Evolutionary conservation across 306 rosid species (phyloP).

Genomic region (Alnus rubra): DNA sequence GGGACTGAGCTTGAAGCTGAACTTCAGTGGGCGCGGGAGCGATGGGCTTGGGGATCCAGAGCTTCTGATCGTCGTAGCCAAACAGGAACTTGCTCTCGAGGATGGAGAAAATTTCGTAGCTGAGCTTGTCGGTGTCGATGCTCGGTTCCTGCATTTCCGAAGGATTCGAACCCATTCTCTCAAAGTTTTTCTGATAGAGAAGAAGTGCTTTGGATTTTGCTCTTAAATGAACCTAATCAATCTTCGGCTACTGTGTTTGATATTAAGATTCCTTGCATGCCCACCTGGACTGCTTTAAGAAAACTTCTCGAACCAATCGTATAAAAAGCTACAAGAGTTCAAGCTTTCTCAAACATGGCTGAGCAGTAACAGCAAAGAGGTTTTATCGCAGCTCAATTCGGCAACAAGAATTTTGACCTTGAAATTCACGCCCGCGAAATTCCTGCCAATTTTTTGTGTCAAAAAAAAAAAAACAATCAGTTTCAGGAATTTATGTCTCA

Average conservation of each 20-base stretch:
- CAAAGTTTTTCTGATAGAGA: neutral
- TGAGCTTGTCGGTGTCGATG: conserved; percentile 92
- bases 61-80: conserved; percentile 93
- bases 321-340: neutral
- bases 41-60: conserved; percentile 87
- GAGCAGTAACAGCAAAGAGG: neutral
- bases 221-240: conserved; percentile 10
- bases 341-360: neutral
- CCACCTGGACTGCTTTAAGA: neutral
- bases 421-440: conserved; percentile 31
- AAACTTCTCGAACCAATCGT: neutral
- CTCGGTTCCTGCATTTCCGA: conserved; percentile 94
- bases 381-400: neutral
- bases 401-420: conserved; percentile 11
- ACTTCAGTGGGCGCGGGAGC: conserved; percentile 42
- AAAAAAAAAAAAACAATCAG: neutral
- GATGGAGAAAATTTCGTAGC: conserved; percentile 95
- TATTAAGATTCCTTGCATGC: conserved; percentile 6
- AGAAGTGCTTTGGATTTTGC: neutral
- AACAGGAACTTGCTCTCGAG: conserved; percentile 90
- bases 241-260: neutral
- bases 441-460: neutral
- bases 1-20: conserved; percentile 22
- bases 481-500: neutral
- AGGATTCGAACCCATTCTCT: conserved; percentile 46